Evolutionary conservation across 2,329 filamentous ascomycete genomes (phyloP), one percentile per base, ranked within the genome.

Genomic region (Paracorniculantispora psalliotae): DNA sequence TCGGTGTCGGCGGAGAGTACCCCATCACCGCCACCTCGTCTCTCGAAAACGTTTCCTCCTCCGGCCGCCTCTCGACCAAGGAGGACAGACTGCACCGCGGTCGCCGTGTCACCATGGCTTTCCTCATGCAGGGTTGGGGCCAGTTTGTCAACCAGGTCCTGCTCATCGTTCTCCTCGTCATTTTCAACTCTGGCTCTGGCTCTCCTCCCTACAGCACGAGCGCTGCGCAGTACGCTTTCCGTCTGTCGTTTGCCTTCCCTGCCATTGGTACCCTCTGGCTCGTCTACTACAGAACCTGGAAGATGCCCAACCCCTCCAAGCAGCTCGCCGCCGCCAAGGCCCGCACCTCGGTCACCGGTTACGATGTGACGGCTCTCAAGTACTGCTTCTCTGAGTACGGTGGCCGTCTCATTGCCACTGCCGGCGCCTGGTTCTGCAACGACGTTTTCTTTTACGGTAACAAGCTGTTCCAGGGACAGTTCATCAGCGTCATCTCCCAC

Each of bases 361-460:
- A 97, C 78, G 93, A 97, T 69, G 79, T 90, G n/a, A 77, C 88
- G 67, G 96, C 93, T 28, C 81, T 97, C 57, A 83, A 83, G 65
- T 79, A 91, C 68, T 93, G 91, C 48, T 85, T 92, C 75, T 83
- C 77, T 59, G 86, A 96, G 78, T 97, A 97, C 66, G 91, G 92
- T 50, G 88, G 89, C 55, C 91, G 93, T 66, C 77, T 97, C 25
- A 69, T 96, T 21, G 93, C 93, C 52, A 97, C 93, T 21, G 87
- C 92, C 12, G 90, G 90, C 59, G 84, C 87, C 37, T 97, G 93
- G 93, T 97, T 93, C 75, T 90, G 88, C 78, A 97, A 97, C 74
- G 93, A 97, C 70, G 89, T 97, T 65, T 97, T 97, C 82, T 97
- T 97, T 81, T 97, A 97, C 79, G 93, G 93, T 67, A 97, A 96